A percentile compares a stretch with the other conserved stretches of the same genome.
Evolutionary conservation across 208 protist species (phyloP).

Genomic region (Acanthamoeba lenticulata): DNA sequence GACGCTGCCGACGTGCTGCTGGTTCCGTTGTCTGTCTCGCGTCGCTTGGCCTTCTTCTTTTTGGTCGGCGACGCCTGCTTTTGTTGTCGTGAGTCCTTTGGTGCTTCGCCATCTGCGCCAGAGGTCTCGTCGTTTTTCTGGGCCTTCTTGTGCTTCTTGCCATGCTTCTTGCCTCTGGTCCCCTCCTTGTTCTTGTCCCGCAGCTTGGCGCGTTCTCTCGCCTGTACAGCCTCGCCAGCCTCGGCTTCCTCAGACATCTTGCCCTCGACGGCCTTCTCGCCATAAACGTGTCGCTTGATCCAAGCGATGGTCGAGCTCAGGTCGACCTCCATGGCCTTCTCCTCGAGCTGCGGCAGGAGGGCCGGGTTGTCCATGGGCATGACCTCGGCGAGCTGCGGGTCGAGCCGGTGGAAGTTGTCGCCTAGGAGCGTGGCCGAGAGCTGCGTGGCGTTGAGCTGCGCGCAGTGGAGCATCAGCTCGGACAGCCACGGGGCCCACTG

Average conservation of each 20-base stretch:
- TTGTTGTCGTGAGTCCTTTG: too few species aligned
- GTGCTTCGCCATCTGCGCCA: too few species aligned
- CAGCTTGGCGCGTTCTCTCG: not conserved
- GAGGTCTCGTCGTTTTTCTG: too few species aligned
- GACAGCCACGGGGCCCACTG: conserved; percentile 61
- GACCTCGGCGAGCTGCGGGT: conserved; percentile 8
- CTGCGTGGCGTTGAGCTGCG: conserved; percentile 37
- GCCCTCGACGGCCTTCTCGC: not conserved
- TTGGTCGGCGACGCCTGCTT: too few species aligned
- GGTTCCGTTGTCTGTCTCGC: not conserved
- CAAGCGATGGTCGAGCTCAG: conserved; percentile 33
- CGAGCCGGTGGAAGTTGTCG: conserved; percentile 49
- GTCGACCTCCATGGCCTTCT: conserved; percentile 17
- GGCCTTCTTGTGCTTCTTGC: not conserved
- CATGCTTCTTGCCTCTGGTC: not conserved
- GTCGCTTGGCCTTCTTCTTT: not conserved
- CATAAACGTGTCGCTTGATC: conserved; percentile 63
- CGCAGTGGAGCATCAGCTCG: conserved; percentile 21
- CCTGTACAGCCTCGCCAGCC: not conserved
- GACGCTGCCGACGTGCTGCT: not conserved
- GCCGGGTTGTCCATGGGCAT: conserved; percentile 24
- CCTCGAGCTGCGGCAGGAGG: not conserved
- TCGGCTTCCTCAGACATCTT: not conserved
- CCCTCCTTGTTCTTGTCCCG: not conserved
- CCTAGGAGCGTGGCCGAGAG: conserved; percentile 16